Percentiles rank a stretch among this genome's conserved stretches.
phyloP scores from a whole-genome alignment of 2,329 filamentous ascomycete species.

The Colletotrichum eremochloae region DNA sequence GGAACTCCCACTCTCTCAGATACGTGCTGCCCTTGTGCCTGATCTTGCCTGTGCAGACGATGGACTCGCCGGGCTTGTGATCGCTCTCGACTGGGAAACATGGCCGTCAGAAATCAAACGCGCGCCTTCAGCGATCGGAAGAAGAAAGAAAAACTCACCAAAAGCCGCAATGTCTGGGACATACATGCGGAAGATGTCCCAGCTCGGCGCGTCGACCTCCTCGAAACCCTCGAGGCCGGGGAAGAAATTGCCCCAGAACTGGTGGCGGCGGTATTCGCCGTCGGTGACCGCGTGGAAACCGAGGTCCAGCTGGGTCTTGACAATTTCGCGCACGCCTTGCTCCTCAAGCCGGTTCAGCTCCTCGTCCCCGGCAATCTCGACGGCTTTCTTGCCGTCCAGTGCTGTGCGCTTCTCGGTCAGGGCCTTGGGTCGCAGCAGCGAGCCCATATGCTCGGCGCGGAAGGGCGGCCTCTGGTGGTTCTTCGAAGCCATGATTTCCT shows the following conservation, averaged over 20 bases:
- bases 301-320: constrained; percentile 76
- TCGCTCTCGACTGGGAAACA: constrained; percentile 55
- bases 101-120: not conserved
- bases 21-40: constrained; percentile 60
- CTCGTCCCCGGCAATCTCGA: constrained; percentile 58
- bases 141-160: constrained; percentile 46
- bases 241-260: constrained; percentile 53
- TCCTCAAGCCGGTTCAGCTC: constrained; percentile 73
- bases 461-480: constrained; percentile 64
- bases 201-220: constrained; percentile 50
- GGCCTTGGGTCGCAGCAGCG: constrained; percentile 74
- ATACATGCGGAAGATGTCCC: constrained; percentile 55
- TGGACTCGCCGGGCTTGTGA: constrained; percentile 61
- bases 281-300: constrained; percentile 77
- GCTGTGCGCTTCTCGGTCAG: constrained; percentile 50
- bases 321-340: constrained; percentile 74
- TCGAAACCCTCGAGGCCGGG: constrained; percentile 58
- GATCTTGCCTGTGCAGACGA: constrained; percentile 62
- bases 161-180: constrained; percentile 58
- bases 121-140: not conserved
- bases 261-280: constrained; percentile 71
- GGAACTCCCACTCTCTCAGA: constrained; percentile 57
- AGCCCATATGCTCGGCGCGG: constrained; percentile 82
- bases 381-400: constrained; percentile 48
- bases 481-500: constrained; percentile 30